A percentile compares a stretch with the other conserved stretches of the same genome.
Conservation (phyloP, 352 stramenopile species). For the Phytopythium boreale region DNA sequence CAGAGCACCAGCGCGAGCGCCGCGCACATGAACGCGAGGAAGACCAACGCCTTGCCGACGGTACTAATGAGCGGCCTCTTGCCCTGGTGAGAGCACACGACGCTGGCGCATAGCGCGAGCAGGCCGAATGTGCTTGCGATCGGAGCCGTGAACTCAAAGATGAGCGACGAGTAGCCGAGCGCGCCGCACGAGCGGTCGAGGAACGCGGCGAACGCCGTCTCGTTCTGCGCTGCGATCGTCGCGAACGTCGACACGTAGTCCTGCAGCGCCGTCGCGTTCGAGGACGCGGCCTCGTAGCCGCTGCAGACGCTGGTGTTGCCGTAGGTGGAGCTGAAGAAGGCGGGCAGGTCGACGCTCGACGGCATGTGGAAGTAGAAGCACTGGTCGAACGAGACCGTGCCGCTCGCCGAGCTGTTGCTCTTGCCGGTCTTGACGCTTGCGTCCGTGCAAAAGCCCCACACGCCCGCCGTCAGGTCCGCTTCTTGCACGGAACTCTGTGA, state of each 20-base stretch:
- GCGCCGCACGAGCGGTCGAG: slow-evolving; percentile 8
- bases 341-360: neutral
- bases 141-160: neutral
- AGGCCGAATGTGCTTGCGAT: neutral
- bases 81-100: neutral
- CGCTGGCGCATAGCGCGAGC: neutral
- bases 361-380: slow-evolving; percentile 10
- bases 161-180: slow-evolving; percentile 2
- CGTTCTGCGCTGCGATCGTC: slow-evolving; percentile 1
- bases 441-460: slow-evolving; percentile 9
- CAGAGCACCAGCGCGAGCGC: slow-evolving; percentile 4
- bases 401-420: neutral
- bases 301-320: slow-evolving; percentile 3
- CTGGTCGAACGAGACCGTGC: slow-evolving; percentile 5
- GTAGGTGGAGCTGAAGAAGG: neutral
- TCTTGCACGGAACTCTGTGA: neutral
- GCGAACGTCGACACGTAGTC: neutral
- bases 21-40: neutral
- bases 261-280: slow-evolving; percentile 1
- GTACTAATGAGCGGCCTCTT: neutral
- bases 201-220: slow-evolving; percentile 1
- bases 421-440: neutral
- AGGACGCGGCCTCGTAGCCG: slow-evolving; percentile 1
- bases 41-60: neutral
- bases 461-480: slow-evolving; percentile 4